phyloP scores from a whole-genome alignment of 208 protist genomes.

The Crithidia expoeki region DNA sequence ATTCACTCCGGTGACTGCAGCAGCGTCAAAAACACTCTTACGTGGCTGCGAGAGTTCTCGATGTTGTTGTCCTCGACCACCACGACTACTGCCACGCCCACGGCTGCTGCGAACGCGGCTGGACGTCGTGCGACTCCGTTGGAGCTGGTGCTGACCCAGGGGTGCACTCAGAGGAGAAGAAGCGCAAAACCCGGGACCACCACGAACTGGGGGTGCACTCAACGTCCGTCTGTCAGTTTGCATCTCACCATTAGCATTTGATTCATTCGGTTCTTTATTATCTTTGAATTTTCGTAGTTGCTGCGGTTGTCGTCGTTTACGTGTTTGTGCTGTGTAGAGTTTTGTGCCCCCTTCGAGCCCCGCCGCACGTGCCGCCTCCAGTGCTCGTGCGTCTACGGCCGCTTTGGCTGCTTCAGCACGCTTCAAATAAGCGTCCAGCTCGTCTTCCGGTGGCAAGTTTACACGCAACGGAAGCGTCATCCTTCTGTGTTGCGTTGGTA shows the following conservation, averaged over 20 bases:
- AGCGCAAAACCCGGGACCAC: too few relatives aligned
- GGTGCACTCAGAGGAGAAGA: too few relatives aligned
- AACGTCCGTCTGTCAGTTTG: too few relatives aligned
- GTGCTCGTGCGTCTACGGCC: conserved; percentile 10
- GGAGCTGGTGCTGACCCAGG: too few relatives aligned
- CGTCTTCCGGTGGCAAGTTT: conserved; percentile 27
- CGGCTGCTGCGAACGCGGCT: neutral
- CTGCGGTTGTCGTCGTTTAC: neutral
- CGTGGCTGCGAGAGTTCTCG: too few relatives aligned
- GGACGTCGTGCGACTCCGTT: neutral
- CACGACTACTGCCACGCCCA: neutral
- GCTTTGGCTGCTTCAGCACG: conserved; percentile 9
- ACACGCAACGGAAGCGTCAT: conserved; percentile 31
- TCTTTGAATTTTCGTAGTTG: neutral
- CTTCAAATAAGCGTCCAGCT: neutral
- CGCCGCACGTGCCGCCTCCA: conserved; percentile 8
- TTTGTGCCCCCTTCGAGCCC: conserved; percentile 17
- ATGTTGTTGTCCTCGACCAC: too few relatives aligned
- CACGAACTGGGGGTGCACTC: neutral
- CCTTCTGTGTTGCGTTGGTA: neutral
- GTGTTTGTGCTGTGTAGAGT: too few relatives aligned
- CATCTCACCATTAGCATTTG: too few relatives aligned
- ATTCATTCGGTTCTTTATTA: neutral
- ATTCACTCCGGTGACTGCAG: too few relatives aligned
- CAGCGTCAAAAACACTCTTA: neutral